Percentiles rank a stretch among this genome's conserved stretches.
phyloP scores from a whole-genome alignment of 2,329 filamentous ascomycete genomes.

The Tolypocladium guangdongense region DNA sequence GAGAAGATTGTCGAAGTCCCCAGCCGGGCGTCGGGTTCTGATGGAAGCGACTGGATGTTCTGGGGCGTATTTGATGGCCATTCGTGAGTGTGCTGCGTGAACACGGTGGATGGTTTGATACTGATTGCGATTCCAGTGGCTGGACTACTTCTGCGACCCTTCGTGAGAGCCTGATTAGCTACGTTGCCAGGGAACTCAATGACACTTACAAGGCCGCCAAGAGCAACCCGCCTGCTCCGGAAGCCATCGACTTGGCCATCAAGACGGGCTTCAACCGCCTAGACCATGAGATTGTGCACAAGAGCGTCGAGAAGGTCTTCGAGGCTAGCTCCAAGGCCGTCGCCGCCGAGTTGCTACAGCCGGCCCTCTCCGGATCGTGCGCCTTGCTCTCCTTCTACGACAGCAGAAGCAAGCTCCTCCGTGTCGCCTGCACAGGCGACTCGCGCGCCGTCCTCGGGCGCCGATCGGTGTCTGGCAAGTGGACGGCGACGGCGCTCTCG shows the following conservation, averaged over 20 bases:
- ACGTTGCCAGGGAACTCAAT: constrained; percentile 87
- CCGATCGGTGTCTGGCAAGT: constrained; percentile 68
- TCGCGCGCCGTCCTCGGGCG: constrained; percentile 90
- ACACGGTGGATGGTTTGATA: constrained; percentile 3
- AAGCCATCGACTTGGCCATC: constrained; percentile 81
- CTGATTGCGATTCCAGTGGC: constrained; percentile 43
- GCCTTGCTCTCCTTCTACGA: constrained; percentile 96
- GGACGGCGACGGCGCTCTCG: constrained; percentile 81
- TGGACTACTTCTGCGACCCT: constrained; percentile 98
- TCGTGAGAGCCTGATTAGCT: constrained; percentile 82
- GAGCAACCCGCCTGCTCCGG: constrained; percentile 56
- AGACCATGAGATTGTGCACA: constrained; percentile 89
- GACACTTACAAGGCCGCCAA: constrained; percentile 70
- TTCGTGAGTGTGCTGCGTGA: constrained; percentile 46
- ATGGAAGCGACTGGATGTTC: constrained; percentile 84
- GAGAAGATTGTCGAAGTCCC: constrained; percentile 96
- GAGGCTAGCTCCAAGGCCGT: constrained; percentile 82
- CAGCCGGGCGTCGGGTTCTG: constrained; percentile 32
- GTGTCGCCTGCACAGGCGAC: constrained; percentile 93
- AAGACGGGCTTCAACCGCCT: constrained; percentile 82
- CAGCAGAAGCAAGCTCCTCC: constrained; percentile 69
- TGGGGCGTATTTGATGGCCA: constrained; percentile 99
- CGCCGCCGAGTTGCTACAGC: constrained; percentile 83
- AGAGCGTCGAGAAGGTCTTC: constrained; percentile 83
- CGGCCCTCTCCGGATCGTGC: constrained; percentile 92